Conservation (phyloP, 148 eudicot genomes). For the Heliamphora exappendiculata region DNA sequence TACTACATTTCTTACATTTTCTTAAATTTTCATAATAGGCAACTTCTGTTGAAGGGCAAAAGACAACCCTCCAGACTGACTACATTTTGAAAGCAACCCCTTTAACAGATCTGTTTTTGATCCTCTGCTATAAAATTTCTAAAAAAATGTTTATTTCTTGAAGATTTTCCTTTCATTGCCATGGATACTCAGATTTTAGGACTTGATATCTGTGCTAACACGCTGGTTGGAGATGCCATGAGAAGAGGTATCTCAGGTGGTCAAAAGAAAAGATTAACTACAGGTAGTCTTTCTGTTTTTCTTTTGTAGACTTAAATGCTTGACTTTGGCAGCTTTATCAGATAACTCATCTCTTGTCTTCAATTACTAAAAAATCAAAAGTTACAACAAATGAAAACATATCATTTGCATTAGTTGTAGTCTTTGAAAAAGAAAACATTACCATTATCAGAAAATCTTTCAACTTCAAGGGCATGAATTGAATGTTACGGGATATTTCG, state of each 20-base stretch:
- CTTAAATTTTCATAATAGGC: conserved; percentile 39
- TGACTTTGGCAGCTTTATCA: neutral
- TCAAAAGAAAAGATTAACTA: conserved; percentile 76
- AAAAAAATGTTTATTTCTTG: neutral
- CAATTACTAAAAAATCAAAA: neutral
- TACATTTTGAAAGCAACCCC: conserved; percentile 65
- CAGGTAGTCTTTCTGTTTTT: conserved; percentile 33
- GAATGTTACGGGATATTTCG: neutral
- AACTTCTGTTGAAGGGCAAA: conserved; percentile 61
- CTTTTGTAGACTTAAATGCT: neutral
- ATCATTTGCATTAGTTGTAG: neutral
- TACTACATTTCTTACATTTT: neutral
- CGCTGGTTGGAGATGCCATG: conserved; percentile 69
- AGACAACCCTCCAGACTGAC: conserved; percentile 63
- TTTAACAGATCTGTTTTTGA: neutral
- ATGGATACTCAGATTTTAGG: conserved; percentile 58
- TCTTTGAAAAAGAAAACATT: neutral
- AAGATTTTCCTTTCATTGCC: conserved; percentile 4
- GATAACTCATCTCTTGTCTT: neutral
- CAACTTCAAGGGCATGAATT: neutral
- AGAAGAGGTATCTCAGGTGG: conserved; percentile 87
- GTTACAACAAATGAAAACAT: neutral
- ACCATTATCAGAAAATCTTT: neutral
- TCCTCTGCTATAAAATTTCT: neutral
- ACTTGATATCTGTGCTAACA: conserved; percentile 71